Base-by-base conservation (phyloP, 129 eudicot genomes). In the Saposhnikovia divaricata region DNA sequence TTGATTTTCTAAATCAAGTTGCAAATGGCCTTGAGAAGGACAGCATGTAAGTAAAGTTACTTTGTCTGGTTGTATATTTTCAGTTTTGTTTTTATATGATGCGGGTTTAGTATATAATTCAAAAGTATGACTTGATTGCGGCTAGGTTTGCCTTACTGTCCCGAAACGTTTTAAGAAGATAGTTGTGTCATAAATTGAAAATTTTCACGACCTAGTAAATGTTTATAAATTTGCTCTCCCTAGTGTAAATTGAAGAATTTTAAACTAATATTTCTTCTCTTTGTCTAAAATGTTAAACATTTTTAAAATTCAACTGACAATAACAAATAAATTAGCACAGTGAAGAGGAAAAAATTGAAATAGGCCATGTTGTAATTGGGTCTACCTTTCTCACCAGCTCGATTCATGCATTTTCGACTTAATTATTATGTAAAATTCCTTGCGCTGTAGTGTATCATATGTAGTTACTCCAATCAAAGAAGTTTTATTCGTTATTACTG, bases 1-100 rank as follows among this genome's bases (percentile, higher is more conserved):
- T 95, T 83, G 98, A 95, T 81, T 95, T 95, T 81, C 86, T 95
- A 78, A 95, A 95, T 90, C 96, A 92, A 86, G 98, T 95, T n/a
- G 98, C 97, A 50, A 95, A 87, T 81, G 92, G 93, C 69, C 93
- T 95, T 47, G 98, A 95, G 86, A 95, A 90, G 81, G 98, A 95
- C 87, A 90, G 98, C 96, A 92, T 90, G 98, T 95, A 43, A 85
- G 98, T 90, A 85, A 46, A 65, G 71, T 28, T 14, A 72, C 39
- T 68, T 77, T 73, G 38, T 48, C 45, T 51, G 38, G 38, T 70
- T n/a, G 43, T 15, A 34, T 55, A 42, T 42, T 66, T 74, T 65
- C 16, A 25, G 44, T 39, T 15, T 18, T 8, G 5, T 27, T 25
- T 76, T 12, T 6, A 53, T 21, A 6, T 77, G 71, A 27, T 34